Base-by-base conservation (phyloP, 1,284 basidiomycete genomes). In the Fistulinella cinereoalba region DNA sequence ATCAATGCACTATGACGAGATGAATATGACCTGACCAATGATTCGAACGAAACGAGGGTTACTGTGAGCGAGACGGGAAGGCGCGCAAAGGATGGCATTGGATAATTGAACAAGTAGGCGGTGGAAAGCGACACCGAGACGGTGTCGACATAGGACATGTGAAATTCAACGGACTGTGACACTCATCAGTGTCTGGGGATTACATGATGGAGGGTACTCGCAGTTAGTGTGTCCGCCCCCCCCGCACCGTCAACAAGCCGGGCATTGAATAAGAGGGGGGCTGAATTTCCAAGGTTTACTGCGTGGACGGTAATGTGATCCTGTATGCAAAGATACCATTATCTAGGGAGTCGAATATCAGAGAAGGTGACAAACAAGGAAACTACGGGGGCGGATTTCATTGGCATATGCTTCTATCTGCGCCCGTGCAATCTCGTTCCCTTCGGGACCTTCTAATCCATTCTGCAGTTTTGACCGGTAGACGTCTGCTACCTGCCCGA, bases 71-170 rank as follows among this genome's bases (percentile, higher is more conserved):
- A 87, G 43, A 92, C 79, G 4, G 88, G 88, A 31, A 92, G 76
- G 28, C 87, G 82, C 7, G 87, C 88, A 59, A 92, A 92, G 4
- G 82, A 81, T 2, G 83, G 67, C 66, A 83, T 80, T 12, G 88
- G 88, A 57, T 91, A 89, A 62, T 91, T 89, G 68, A 91, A 87
- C 21, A 91, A 69, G 56, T 88, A 85, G 19, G 87, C 85, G 1
- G 88, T 91, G 25, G 88, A 89, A 21, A 92, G 72, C 1, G 88
- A 87, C 29, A 90, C 67, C 3, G 88, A 89, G 36, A 87, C 52
- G 7, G 76, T 78, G 60, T 91, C 88, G 7, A 72, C 75, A 59
- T 92, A 92, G 23, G 72, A 71, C 57, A 87, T 71, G 57, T 82
- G 81, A 49, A 86, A 80, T 39, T 55, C 47, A 42, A 66, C 54